Evolutionary conservation across 805 yeast species (phyloP).

Genomic region (Kuraishia cidri): DNA sequence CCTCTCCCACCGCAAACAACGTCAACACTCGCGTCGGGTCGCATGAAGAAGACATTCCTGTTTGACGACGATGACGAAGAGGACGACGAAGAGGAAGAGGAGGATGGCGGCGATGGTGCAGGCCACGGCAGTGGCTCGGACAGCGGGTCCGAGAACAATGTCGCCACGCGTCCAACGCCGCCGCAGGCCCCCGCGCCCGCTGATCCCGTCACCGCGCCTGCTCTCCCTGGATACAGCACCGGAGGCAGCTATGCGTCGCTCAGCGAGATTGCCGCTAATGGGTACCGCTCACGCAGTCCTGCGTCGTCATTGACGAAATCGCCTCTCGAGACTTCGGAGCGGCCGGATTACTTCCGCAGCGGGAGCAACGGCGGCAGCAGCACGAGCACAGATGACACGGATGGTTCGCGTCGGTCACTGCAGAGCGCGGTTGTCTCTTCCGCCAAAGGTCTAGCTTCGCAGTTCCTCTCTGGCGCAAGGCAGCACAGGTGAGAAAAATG

Average conservation of each 20-base stretch:
- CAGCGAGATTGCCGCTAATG: conserved; percentile 3
- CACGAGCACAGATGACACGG: neutral
- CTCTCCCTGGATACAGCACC: neutral
- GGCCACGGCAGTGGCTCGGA: neutral
- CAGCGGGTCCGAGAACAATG: too few relatives aligned
- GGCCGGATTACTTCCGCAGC: too few relatives aligned
- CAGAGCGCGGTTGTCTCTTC: too few relatives aligned
- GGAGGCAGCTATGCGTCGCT: conserved; percentile 3
- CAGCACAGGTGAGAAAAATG: too few relatives aligned
- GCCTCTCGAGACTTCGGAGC: too few relatives aligned
- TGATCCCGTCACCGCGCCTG: neutral
- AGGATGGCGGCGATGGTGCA: neutral
- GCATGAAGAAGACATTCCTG: too few relatives aligned
- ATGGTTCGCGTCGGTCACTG: neutral
- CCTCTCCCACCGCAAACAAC: too few relatives aligned
- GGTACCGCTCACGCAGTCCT: conserved; percentile 1
- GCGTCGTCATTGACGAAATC: too few relatives aligned
- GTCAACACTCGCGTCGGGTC: too few relatives aligned
- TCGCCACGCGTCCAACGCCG: too few relatives aligned
- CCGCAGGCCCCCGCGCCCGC: neutral
- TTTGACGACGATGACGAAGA: neutral
- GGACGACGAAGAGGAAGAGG: neutral
- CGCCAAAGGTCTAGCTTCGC: too few relatives aligned
- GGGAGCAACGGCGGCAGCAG: neutral
- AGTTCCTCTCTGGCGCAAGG: too few relatives aligned